Conservation (phyloP, 192 early-diverging fungal genomes). For the Coemansia umbellata region DNA sequence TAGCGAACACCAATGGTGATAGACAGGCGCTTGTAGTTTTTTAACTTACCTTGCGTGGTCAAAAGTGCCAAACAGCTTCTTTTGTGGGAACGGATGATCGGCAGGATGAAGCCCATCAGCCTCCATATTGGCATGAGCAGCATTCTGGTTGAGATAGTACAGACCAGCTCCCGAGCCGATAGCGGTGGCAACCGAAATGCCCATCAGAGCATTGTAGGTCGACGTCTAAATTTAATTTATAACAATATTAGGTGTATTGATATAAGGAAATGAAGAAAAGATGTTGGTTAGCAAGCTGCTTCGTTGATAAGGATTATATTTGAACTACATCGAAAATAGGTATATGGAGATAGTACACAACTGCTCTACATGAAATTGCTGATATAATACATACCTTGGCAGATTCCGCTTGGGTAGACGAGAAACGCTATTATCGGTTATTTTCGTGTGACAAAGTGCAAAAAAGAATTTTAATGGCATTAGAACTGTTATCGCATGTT, state of each 20-base stretch:
- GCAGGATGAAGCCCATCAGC: conserved; percentile 92
- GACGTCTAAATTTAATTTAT: conserved; percentile 1
- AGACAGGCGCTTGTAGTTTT: neutral
- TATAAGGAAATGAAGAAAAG: neutral
- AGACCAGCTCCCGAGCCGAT: conserved; percentile 51
- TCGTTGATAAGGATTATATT: neutral
- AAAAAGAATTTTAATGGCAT: neutral
- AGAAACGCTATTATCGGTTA: conserved; percentile 26
- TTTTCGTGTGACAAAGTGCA: neutral
- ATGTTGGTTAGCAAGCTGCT: neutral
- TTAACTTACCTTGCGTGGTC: conserved; percentile 69
- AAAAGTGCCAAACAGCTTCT: conserved; percentile 76
- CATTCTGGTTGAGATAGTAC: conserved; percentile 50
- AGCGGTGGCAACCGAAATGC: conserved; percentile 60
- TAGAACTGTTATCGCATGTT: neutral
- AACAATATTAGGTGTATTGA: neutral
- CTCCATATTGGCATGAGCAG: conserved; percentile 74
- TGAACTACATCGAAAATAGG: neutral
- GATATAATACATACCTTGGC: conserved; percentile 17
- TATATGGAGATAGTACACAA: neutral
- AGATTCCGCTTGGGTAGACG: conserved; percentile 16
- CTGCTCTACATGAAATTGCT: neutral
- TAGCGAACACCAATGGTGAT: too few relatives aligned
- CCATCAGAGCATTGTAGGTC: conserved; percentile 28
- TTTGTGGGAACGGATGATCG: conserved; percentile 84